Conservation (phyloP, 768 basidiomycete species). For the Pleurotus tuber-regium region DNA sequence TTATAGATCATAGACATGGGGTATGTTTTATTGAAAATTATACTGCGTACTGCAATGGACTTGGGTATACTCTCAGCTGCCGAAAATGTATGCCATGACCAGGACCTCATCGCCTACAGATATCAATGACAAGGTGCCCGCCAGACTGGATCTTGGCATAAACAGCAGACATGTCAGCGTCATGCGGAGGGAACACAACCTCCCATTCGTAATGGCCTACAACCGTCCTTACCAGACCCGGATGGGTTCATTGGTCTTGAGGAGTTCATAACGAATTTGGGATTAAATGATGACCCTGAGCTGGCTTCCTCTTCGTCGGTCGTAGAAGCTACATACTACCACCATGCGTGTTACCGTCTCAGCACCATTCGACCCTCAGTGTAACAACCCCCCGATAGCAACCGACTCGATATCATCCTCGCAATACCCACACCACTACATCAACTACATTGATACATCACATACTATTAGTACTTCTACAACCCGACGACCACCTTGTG, state of each 20-base stretch:
- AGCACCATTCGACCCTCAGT: too few species aligned
- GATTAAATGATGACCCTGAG: constrained; percentile 19
- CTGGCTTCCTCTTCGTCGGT: constrained; percentile 11
- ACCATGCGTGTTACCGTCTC: too few species aligned
- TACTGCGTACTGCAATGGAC: too few species aligned
- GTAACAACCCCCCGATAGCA: too few species aligned
- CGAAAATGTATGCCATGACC: not conserved
- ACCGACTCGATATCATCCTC: too few species aligned
- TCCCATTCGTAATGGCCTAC: constrained; percentile 64
- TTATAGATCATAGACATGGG: too few species aligned
- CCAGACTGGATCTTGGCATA: constrained; percentile 47
- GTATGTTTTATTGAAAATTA: too few species aligned
- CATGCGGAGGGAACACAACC: constrained; percentile 49
- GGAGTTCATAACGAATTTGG: constrained; percentile 23
- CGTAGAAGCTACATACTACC: constrained; percentile 14
- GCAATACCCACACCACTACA: too few species aligned
- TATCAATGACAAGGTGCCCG: constrained; percentile 47
- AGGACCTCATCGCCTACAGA: constrained; percentile 23
- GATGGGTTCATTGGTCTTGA: constrained; percentile 14
- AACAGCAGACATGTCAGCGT: constrained; percentile 52
- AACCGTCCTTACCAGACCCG: constrained; percentile 11
- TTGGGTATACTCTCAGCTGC: not conserved
- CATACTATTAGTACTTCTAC: too few species aligned
- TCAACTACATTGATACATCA: too few species aligned
- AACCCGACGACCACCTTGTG: too few species aligned